Conservation (phyloP, 345 rosid genomes). For the Stellera chamaejasme region DNA sequence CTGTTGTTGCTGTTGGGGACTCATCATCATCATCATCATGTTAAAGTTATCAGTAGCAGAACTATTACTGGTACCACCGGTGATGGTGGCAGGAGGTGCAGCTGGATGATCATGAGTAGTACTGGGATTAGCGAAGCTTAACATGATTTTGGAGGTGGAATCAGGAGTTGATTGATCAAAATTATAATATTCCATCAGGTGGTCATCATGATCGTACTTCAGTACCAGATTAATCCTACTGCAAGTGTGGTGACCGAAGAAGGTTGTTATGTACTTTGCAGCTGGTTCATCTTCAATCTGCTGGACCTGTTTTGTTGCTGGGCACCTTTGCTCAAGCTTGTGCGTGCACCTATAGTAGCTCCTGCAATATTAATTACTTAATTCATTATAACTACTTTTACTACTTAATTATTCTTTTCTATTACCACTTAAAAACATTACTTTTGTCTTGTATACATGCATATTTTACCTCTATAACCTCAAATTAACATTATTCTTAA, state of each 20-base stretch:
- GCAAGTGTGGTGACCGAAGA: conserved; percentile 42
- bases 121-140: conserved; percentile 11
- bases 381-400: too few species aligned
- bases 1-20: too few species aligned
- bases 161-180: conserved; percentile 3
- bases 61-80: too few species aligned
- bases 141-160: neutral
- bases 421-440: too few species aligned
- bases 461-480: too few species aligned
- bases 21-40: too few species aligned
- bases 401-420: too few species aligned
- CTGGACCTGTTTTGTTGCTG: conserved; percentile 50
- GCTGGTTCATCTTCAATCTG: conserved; percentile 23
- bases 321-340: conserved; percentile 38
- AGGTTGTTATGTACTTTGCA: conserved; percentile 31
- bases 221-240: conserved; percentile 7
- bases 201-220: conserved; percentile 6
- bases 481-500: too few species aligned
- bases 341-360: conserved; percentile 49
- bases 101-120: neutral
- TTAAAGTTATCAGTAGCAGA: too few species aligned
- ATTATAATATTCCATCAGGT: conserved; percentile 1
- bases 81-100: neutral
- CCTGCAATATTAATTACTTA: conserved; percentile 14
- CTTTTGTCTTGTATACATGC: too few species aligned